Percentiles rank a stretch among this genome's conserved stretches.
These are phyloP conservation scores for Penicillium pulvis DNA, from an alignment of 495 filamentous ascomycete species.

Conservation along the genomic window DNA sequence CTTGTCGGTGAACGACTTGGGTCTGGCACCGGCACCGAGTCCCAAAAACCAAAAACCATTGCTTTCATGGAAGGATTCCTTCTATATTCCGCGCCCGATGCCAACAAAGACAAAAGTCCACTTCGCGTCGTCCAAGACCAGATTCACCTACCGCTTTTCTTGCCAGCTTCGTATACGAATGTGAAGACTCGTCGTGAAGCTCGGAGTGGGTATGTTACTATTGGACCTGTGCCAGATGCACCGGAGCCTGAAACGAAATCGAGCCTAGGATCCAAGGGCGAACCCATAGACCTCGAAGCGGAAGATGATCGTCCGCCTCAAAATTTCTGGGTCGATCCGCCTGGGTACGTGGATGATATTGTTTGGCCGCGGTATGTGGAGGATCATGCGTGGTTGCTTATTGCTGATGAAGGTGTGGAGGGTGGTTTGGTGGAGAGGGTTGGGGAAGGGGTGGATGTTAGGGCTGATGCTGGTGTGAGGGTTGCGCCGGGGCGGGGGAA, in stretches of 20 bases:
- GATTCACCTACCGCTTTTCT: constrained; percentile 75
- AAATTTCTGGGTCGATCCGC: constrained; percentile 93
- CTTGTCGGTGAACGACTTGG: constrained; percentile 12
- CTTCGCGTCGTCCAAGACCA: constrained; percentile 48
- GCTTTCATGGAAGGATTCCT: constrained; percentile 82
- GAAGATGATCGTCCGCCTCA: constrained; percentile 51
- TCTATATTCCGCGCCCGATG: constrained; percentile 57
- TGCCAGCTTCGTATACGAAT: constrained; percentile 60
- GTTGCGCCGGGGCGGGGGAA: constrained; percentile 42
- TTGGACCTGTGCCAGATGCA: constrained; percentile 43
- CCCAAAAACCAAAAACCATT: constrained; percentile 26
- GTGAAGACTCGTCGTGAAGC: constrained; percentile 70
- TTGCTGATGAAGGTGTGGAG: constrained; percentile 45
- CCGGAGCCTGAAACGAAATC: constrained; percentile 10
- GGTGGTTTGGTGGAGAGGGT: constrained; percentile 34
- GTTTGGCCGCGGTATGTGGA: constrained; percentile 93
- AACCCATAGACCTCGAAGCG: constrained; percentile 36
- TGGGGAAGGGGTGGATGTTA: constrained; percentile 36
- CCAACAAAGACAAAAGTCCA: constrained; percentile 15
- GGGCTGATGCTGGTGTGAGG: constrained; percentile 39
- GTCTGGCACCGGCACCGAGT: constrained; percentile 37
- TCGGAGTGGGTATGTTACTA: constrained; percentile 82
- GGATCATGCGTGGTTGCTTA: constrained; percentile 76
- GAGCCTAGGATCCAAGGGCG: not conserved
- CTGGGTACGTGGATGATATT: constrained; percentile 89